These are phyloP conservation scores for Ustilago tritici DNA, from an alignment of 1,284 basidiomycete species.

Conservation along the genomic window DNA sequence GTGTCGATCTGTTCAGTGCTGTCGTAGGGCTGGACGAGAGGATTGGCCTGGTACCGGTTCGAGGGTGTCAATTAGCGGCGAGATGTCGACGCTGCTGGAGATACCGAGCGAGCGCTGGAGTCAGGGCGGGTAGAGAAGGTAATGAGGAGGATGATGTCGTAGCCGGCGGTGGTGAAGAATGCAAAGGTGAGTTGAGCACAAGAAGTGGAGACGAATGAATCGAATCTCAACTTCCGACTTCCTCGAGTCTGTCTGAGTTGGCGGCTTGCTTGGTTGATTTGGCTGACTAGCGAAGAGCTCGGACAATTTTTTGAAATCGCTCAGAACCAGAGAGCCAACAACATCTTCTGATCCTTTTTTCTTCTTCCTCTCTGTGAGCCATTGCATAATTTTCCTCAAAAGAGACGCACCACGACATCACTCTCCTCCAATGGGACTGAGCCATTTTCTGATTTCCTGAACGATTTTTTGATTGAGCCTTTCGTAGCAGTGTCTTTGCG, in stretches of 20 bases:
- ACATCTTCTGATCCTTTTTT: slow-evolving; percentile 20
- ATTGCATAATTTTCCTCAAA: slow-evolving; percentile 20
- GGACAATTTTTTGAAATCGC: slow-evolving; percentile 27
- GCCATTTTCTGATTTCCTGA: slow-evolving; percentile 1
- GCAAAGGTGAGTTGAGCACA: not conserved
- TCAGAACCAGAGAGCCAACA: not conserved
- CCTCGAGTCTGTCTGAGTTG: slow-evolving; percentile 7
- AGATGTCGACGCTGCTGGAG: not conserved
- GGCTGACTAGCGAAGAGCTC: slow-evolving; percentile 11
- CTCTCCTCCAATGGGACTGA: slow-evolving; percentile 10
- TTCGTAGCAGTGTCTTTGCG: not conserved
- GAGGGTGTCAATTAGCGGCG: not conserved
- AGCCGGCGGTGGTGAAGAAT: slow-evolving; percentile 7
- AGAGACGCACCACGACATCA: slow-evolving; percentile 44
- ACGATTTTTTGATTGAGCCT: slow-evolving; percentile 21
- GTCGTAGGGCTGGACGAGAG: not conserved
- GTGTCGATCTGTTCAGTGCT: not conserved
- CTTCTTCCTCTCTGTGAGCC: not conserved
- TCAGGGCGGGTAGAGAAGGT: not conserved
- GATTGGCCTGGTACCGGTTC: not conserved
- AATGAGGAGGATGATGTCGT: not conserved
- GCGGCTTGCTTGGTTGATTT: not conserved
- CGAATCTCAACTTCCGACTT: slow-evolving; percentile 22
- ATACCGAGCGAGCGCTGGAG: not conserved
- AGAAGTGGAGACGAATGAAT: slow-evolving; percentile 27